A percentile compares a stretch with the other conserved stretches of the same genome.
These are phyloP conservation scores for Calonectria hawksworthii DNA, from an alignment of 2,329 filamentous ascomycete genomes.

Conservation along the genomic window DNA sequence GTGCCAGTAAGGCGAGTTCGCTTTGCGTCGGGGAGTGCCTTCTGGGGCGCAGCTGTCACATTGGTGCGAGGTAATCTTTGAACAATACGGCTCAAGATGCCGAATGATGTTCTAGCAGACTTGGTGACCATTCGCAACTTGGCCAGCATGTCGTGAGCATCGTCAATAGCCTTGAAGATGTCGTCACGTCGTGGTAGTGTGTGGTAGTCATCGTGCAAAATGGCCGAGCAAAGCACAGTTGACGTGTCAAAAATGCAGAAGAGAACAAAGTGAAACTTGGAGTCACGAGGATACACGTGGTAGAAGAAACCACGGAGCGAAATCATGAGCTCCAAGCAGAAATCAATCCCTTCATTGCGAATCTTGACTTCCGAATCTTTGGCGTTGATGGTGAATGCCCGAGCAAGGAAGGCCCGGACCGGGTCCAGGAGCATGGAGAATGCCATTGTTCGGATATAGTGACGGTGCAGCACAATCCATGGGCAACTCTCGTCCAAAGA, in stretches of 20 bases:
- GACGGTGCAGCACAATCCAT: constrained; percentile 62
- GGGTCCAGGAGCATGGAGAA: constrained; percentile 62
- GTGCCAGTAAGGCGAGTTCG: constrained; percentile 18
- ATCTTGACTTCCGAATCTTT: constrained; percentile 53
- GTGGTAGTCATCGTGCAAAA: constrained; percentile 62
- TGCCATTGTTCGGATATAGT: constrained; percentile 59
- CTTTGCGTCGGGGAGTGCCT: constrained; percentile 24
- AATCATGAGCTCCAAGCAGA: constrained; percentile 58
- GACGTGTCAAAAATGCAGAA: constrained; percentile 67
- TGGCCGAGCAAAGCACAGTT: constrained; percentile 63
- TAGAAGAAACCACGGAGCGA: constrained; percentile 58
- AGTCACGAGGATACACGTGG: constrained; percentile 59
- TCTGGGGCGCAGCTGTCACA: constrained; percentile 28
- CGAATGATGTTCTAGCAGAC: constrained; percentile 50
- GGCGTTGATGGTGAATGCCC: constrained; percentile 46
- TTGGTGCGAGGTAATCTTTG: constrained; percentile 46
- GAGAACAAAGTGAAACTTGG: constrained; percentile 63
- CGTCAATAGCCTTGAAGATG: constrained; percentile 55
- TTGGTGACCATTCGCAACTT: constrained; percentile 48
- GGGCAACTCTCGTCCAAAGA: constrained; percentile 55
- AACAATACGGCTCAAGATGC: constrained; percentile 49
- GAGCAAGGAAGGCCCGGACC: constrained; percentile 61
- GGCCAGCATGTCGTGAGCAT: constrained; percentile 52
- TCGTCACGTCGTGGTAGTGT: constrained; percentile 57
- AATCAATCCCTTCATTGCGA: constrained; percentile 58